Conservation (phyloP, 2,329 filamentous ascomycete species). For the Exophiala sideris region DNA sequence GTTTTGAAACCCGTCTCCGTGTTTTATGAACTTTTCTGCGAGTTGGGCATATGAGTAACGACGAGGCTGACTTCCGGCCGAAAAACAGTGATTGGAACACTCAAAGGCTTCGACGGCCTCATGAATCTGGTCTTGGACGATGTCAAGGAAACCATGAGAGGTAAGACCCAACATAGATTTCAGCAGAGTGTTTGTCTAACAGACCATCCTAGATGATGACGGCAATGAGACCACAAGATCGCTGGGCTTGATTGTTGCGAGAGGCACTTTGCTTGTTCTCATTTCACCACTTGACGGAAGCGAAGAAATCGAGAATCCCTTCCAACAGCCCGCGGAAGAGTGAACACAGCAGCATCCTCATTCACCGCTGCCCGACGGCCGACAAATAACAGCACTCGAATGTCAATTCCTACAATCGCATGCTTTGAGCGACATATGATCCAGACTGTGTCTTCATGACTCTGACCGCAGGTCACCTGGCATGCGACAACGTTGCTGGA, state of each 20-base stretch:
- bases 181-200: background rate
- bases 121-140: conserved; percentile 98
- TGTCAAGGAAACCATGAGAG: conserved; percentile 83
- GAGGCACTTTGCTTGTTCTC: conserved; percentile 87
- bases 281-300: conserved; percentile 92
- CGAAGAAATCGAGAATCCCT: conserved; percentile 94
- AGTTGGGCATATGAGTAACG: no score
- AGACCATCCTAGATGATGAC: conserved; percentile 69
- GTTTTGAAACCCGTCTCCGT: conserved; percentile 27
- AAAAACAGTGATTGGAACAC: conserved; percentile 71
- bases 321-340: conserved; percentile 67
- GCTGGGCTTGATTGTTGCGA: conserved; percentile 81
- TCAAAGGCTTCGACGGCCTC: conserved; percentile 94
- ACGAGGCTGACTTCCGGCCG: background rate
- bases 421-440: no score
- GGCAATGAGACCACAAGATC: conserved; percentile 79
- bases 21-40: no score
- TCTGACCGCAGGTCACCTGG: no score
- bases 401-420: no score
- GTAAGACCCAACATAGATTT: conserved; percentile 49
- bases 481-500: background rate
- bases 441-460: no score
- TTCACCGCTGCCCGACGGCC: background rate
- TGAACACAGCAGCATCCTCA: conserved; percentile 32
- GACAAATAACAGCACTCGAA: background rate